Evolutionary conservation across 2,329 filamentous ascomycete species (phyloP), one percentile per base, ranked within the genome.

Genomic region (Sporothrix schenckii): DNA sequence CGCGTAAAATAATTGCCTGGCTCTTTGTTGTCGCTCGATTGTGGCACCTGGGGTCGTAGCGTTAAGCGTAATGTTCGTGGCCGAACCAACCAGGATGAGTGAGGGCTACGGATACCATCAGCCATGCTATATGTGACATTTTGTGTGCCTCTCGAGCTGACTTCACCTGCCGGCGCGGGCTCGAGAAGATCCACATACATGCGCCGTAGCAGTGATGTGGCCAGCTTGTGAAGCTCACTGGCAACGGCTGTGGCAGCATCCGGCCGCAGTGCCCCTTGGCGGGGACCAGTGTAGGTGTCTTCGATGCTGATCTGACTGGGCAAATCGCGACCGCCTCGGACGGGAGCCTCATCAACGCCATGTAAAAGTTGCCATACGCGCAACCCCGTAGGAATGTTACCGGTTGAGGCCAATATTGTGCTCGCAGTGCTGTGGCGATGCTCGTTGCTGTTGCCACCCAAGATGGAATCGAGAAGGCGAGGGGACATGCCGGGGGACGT

Each of bases 251-350:
- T 79, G 72, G 86, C 87, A 60, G 83, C 80, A 41, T 95, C 88
- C 71, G 89, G 85, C 1, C 87, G 79, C 67, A 90, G 77, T 0
- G 84, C 88, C 74, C 91, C 87, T 1, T 97, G 82, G 0, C 89
- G 88, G 30, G 87, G 85, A 1, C 85, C 83, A 47, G 86, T 83
- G 78, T 97, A 98, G 19, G 93, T 95, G 80, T 98, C 94, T 77
- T 98, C 94, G 73, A 98, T 95, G 78, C 92, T 95, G 77, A 98
- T 96, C 79, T 97, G 94, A 1, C 88, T 89, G 0, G 94, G 94
- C 1, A 96, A 80, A 58, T 89, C 86, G 74, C 87, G 87, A 1
- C 89, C 91, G 73, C 89, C 84, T 66, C 89, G 88, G 21, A 98
- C 93, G 71, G 92, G 89, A 0, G 86, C 84, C 68, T 88, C 81